These are phyloP conservation scores for Xylaria sp. DNA, from an alignment of 2,329 filamentous ascomycete genomes.

Conservation along the genomic window DNA sequence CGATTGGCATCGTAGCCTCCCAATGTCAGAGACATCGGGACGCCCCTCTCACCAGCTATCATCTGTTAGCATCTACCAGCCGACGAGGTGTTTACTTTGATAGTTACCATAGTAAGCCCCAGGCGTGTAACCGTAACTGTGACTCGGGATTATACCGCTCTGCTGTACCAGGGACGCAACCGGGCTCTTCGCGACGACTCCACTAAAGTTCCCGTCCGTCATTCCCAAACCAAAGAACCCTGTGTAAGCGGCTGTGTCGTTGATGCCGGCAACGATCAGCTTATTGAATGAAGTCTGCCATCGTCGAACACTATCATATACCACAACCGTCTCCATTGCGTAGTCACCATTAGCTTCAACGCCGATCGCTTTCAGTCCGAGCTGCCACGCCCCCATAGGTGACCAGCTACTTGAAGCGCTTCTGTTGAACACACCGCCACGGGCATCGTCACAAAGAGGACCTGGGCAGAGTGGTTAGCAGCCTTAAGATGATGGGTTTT, in stretches of 20 bases:
- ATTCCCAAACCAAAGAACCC: constrained; percentile 68
- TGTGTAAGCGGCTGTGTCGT: constrained; percentile 64
- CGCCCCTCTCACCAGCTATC: constrained; percentile 52
- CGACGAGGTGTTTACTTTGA: background rate
- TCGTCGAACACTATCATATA: constrained; percentile 53
- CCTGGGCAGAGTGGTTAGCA: constrained; percentile 47
- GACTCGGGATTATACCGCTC: constrained; percentile 71
- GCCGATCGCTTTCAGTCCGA: constrained; percentile 68
- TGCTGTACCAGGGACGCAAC: constrained; percentile 67
- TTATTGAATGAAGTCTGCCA: constrained; percentile 55
- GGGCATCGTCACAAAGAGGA: constrained; percentile 62
- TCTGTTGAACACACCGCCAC: constrained; percentile 68
- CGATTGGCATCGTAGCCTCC: constrained; percentile 75
- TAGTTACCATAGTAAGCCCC: constrained; percentile 75
- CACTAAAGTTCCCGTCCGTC: constrained; percentile 62
- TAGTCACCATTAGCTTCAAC: constrained; percentile 71
- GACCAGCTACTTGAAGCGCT: constrained; percentile 66
- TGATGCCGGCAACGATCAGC: constrained; percentile 62
- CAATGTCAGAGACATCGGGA: constrained; percentile 69
- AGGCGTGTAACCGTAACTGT: constrained; percentile 80
- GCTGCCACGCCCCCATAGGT: constrained; percentile 66
- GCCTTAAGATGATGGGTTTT: background rate
- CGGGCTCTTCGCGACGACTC: constrained; percentile 60
- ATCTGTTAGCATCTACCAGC: constrained; percentile 45
- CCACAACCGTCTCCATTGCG: constrained; percentile 62